Evolutionary conservation across 352 stramenopile genomes (phyloP), one percentile per base, ranked within the genome.

Genomic region (Elongisporangium senticosum): DNA sequence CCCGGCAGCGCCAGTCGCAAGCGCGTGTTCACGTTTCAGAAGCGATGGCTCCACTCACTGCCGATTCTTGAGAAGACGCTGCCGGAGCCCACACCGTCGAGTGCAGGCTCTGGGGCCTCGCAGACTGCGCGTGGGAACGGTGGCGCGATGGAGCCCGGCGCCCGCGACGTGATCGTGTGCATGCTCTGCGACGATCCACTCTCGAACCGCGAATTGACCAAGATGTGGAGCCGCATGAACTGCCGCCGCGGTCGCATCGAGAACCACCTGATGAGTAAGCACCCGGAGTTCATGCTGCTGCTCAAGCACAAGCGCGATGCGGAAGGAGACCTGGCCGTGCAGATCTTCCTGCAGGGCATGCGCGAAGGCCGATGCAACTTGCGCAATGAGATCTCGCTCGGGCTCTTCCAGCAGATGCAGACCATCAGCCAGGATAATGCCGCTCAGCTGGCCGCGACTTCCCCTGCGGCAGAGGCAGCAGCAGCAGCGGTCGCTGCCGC

Each of bases 1-100:
- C 2, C 48, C 11, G 26, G 43, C 17, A 55, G 21, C 3, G 51
- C n/a, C 33, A 70, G 62, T 37, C 74, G 79, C 57, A 91, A 91
- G 61, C 82, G 82, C 49, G 71, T 91, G 48, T 91, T 91, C 59
- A 86, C 80, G 52, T 91, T 91, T 65, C 82, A 91, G 62, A 89
- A 87, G 65, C 70, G 82, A 19, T 91, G 82, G 82, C 62, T 89
- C 49, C 77, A 89, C 59, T 78, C 82, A 56, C 74, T 91, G n/a
- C 82, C 82, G 24, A 91, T 91, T 56, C 76, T 87, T 43, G 79
- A 91, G 68, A 84, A 81, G 24, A 69, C 72, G n/a, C 59, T 89
- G 2, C 62, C 74, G 0, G 75, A 79, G n/a, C 60, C 55, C 33
- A 61, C 69, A 10, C 53, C 10, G 49, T 26, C 17, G 51, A 7